Conservation (phyloP, 345 rosid genomes). For the Turritis glabra region DNA sequence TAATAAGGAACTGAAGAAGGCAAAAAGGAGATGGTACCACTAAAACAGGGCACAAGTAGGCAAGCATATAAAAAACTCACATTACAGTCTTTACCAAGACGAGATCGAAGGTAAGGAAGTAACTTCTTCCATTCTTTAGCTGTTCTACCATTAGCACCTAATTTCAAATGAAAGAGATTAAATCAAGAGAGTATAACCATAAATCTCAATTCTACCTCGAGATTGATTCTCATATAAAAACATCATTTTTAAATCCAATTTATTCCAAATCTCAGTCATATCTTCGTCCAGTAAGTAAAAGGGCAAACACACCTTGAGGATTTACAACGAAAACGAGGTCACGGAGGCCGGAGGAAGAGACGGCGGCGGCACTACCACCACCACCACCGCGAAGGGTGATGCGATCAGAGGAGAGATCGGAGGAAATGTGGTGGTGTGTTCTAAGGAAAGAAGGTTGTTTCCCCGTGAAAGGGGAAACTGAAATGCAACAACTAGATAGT, state of each 20-base stretch:
- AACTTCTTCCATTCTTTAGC: conserved; percentile 89
- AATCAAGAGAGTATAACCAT: not conserved
- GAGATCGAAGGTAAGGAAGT: conserved; percentile 79
- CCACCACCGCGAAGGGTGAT: conserved; percentile 35
- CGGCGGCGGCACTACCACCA: not conserved
- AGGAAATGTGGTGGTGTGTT: conserved; percentile 45
- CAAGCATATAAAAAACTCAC: conserved; percentile 48
- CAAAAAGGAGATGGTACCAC: not conserved
- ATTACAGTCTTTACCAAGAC: conserved; percentile 67
- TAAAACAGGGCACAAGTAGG: conserved; percentile 3
- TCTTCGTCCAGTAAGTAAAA: conserved; percentile 5
- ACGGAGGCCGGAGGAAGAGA: conserved; percentile 65
- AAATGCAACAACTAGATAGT: conserved; percentile 29
- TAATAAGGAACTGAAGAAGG: not conserved
- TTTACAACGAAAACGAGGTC: conserved; percentile 93
- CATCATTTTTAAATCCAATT: not conserved
- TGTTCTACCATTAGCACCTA: conserved; percentile 95
- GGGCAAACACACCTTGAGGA: conserved; percentile 59
- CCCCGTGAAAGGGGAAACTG: conserved; percentile 35
- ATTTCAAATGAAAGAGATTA: conserved; percentile 7
- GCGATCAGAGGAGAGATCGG: conserved; percentile 51
- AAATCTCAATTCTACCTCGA: not conserved
- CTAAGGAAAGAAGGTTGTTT: conserved; percentile 40
- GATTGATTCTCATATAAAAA: conserved; percentile 2
- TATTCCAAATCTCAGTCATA: not conserved